These are phyloP conservation scores for Trichoderma endophyticum DNA, from an alignment of 2,329 filamentous ascomycete species.

Conservation along the genomic window DNA sequence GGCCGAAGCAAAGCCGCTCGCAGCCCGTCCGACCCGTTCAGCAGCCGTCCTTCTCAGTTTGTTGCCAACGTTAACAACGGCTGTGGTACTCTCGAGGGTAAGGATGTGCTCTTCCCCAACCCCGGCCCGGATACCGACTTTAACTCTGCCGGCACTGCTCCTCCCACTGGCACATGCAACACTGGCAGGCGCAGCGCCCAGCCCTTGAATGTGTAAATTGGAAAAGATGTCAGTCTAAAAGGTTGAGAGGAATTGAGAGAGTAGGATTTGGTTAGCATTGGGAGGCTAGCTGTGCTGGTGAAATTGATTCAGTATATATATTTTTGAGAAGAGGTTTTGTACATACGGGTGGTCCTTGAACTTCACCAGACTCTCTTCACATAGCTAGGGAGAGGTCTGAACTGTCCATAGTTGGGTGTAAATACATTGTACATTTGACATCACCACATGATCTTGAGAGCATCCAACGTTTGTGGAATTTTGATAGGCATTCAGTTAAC, in stretches of 20 bases:
- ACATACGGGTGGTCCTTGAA: background rate
- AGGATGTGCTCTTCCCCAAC: slow-evolving; percentile 57
- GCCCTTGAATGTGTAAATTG: background rate
- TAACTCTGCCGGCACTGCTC: background rate
- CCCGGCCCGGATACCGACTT: slow-evolving; percentile 49
- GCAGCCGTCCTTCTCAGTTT: slow-evolving; percentile 61
- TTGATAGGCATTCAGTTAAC: no score
- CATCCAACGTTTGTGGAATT: no score
- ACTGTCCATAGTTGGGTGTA: background rate
- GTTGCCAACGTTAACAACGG: slow-evolving; percentile 58
- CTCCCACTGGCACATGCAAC: slow-evolving; percentile 8
- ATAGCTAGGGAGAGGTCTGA: background rate
- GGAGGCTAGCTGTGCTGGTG: background rate
- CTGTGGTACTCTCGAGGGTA: slow-evolving; percentile 52
- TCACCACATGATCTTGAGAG: no score
- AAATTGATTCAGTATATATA: background rate
- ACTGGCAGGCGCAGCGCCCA: background rate
- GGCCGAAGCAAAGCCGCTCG: slow-evolving; percentile 31
- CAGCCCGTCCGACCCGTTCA: slow-evolving; percentile 40
- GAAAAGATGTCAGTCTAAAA: no score
- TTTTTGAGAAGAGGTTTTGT: background rate
- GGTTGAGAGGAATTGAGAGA: background rate
- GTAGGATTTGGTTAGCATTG: background rate
- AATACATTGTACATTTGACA: background rate
- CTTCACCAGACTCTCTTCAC: background rate